phyloP scores from a whole-genome alignment of 2,329 filamentous ascomycete genomes.

The Penicillium sp. region DNA sequence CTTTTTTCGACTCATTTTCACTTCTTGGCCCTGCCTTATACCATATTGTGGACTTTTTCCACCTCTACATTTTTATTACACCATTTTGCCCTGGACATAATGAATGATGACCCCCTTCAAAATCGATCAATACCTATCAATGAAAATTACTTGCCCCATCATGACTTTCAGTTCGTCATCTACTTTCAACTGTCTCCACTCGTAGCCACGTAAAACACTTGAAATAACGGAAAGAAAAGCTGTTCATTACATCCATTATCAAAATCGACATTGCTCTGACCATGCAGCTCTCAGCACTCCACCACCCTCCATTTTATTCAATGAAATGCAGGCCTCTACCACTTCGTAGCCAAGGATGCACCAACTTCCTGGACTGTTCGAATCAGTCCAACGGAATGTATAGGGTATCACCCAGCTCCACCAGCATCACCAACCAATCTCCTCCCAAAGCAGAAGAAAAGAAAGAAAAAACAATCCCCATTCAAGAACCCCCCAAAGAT shows the following conservation, averaged over 20 bases:
- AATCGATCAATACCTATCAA: conserved; percentile 11
- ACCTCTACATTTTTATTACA: conserved; percentile 23
- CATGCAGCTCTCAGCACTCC: conserved; percentile 23
- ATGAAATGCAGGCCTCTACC: conserved; percentile 11
- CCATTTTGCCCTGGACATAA: conserved; percentile 28
- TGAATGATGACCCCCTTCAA: conserved; percentile 32
- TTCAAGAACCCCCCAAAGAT: conserved; percentile 15
- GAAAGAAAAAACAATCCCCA: conserved; percentile 14
- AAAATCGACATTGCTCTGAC: conserved; percentile 32
- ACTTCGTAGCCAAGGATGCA: neutral
- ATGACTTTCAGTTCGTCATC: neutral
- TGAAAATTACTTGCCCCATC: conserved; percentile 7
- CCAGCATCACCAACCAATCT: neutral
- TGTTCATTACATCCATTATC: conserved; percentile 41
- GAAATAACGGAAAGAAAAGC: conserved; percentile 21
- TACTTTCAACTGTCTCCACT: neutral
- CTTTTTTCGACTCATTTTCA: conserved; percentile 16
- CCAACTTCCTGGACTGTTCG: neutral
- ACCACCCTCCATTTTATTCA: conserved; percentile 21
- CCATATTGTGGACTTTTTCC: conserved; percentile 26
- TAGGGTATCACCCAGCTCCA: neutral
- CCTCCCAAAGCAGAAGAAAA: conserved; percentile 7
- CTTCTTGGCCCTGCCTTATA: conserved; percentile 29
- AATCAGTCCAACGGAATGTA: neutral
- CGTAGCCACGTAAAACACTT: neutral